A percentile compares a stretch with the other conserved stretches of the same genome.
Evolutionary conservation across 768 basidiomycete species (phyloP).

Genomic region (Nevesoporus exiguus): DNA sequence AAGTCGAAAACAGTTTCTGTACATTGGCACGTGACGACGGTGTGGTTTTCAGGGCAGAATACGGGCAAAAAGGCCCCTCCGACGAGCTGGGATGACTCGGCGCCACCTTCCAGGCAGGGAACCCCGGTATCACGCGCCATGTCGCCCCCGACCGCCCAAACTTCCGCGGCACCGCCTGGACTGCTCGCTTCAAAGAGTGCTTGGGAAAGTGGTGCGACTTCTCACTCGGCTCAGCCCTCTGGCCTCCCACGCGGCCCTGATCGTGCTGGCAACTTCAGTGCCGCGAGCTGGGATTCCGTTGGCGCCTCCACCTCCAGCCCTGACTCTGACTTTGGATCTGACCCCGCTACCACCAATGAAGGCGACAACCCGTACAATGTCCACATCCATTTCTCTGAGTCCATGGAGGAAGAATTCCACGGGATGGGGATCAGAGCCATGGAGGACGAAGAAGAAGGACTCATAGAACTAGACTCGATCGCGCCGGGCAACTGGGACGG

Average conservation of each 20-base stretch:
- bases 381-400: conserved; percentile 24
- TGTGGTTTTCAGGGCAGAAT: conserved; percentile 16
- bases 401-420: conserved; percentile 31
- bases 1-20: conserved; percentile 2
- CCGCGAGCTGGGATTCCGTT: conserved; percentile 22
- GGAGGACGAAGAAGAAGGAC: conserved; percentile 7
- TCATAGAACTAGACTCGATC: conserved; percentile 23
- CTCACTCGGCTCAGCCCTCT: conserved; percentile 13
- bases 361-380: conserved; percentile 23
- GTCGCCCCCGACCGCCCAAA: conserved; percentile 1
- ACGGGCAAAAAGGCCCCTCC: background rate
- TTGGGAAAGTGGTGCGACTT: conserved; percentile 9
- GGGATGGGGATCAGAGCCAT: conserved; percentile 17
- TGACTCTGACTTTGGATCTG: conserved; percentile 26
- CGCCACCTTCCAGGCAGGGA: conserved; percentile 10
- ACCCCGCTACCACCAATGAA: conserved; percentile 20
- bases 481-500: conserved; percentile 24
- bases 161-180: conserved; percentile 10
- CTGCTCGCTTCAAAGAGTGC: conserved; percentile 5
- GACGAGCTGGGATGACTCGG: conserved; percentile 23
- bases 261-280: conserved; percentile 10
- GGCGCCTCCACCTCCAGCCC: conserved; percentile 25
- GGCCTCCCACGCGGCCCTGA: conserved; percentile 8
- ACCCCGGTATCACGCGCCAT: conserved; percentile 13
- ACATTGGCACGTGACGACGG: background rate